A percentile compares a stretch with the other conserved stretches of the same genome.
Conservation (phyloP, 768 basidiomycete genomes). For the Tricholomella constricta region DNA sequence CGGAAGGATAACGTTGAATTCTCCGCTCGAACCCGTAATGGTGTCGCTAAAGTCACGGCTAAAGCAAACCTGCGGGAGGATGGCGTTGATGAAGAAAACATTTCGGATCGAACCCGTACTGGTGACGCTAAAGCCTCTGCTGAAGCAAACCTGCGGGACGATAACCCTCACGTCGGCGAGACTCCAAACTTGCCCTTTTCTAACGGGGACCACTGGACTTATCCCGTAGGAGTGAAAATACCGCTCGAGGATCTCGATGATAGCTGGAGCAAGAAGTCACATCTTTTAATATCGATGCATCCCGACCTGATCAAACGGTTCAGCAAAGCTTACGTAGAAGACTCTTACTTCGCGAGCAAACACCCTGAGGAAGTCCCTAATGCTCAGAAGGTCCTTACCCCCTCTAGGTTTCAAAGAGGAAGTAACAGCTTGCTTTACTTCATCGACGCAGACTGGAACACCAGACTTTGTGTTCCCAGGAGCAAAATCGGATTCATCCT, state of each 20-base stretch:
- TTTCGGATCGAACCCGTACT: too few species aligned
- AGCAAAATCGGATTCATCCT: conserved; percentile 2
- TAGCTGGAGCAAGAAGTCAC: neutral
- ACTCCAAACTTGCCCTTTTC: neutral
- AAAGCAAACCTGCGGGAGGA: too few species aligned
- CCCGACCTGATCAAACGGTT: neutral
- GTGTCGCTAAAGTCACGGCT: too few species aligned
- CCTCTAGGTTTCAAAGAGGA: neutral
- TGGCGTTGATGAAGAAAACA: too few species aligned
- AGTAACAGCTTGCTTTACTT: conserved; percentile 14
- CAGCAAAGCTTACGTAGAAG: neutral
- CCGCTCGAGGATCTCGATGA: neutral
- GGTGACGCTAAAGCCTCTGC: too few species aligned
- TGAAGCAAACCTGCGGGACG: too few species aligned
- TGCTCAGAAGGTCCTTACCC: neutral
- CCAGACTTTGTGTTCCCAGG: conserved; percentile 19
- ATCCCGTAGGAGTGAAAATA: neutral
- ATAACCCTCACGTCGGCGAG: too few species aligned
- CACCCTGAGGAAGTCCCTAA: neutral
- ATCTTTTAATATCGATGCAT: neutral
- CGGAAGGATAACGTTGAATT: too few species aligned
- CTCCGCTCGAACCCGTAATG: neutral
- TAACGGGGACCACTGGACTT: neutral
- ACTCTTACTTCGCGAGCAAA: neutral
- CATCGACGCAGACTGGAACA: conserved; percentile 20